Conservation (phyloP, 2,329 filamentous ascomycete genomes). For the Dendrostoma leiphaemia region DNA sequence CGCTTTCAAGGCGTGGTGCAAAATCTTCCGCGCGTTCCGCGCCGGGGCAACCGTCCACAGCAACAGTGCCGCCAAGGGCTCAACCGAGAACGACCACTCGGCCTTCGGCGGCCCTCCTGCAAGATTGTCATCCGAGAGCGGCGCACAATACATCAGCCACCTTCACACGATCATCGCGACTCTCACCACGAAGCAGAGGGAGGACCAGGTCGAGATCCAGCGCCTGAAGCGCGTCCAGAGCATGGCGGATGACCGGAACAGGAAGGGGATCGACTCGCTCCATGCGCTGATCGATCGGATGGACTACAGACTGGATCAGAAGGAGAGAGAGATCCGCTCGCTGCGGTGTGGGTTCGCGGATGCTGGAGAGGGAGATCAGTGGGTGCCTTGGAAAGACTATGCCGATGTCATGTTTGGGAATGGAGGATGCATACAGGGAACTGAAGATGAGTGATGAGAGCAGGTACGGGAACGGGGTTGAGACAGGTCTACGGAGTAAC, state of each 20-base stretch:
- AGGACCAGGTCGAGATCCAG: not conserved
- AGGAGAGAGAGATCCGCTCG: not conserved
- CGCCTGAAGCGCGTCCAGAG: not conserved
- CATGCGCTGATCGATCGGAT: not conserved
- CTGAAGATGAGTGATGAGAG: no score
- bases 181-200: not conserved
- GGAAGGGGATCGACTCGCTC: not conserved
- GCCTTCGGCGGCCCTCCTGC: no score
- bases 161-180: not conserved
- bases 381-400: not conserved
- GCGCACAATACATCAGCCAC: not conserved
- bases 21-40: not conserved
- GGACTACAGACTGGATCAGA: not conserved
- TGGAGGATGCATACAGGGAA: no score
- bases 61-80: no score
- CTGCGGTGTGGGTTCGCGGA: not conserved
- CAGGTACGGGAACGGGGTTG: no score
- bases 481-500: no score
- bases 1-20: not conserved
- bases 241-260: not conserved
- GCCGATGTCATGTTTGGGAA: no score
- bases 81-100: no score
- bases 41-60: no score
- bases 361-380: not conserved
- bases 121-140: no score